Percentiles rank a stretch among this genome's conserved stretches.
phyloP scores from a whole-genome alignment of 768 basidiomycete genomes.

The Dentipellis fragilis region DNA sequence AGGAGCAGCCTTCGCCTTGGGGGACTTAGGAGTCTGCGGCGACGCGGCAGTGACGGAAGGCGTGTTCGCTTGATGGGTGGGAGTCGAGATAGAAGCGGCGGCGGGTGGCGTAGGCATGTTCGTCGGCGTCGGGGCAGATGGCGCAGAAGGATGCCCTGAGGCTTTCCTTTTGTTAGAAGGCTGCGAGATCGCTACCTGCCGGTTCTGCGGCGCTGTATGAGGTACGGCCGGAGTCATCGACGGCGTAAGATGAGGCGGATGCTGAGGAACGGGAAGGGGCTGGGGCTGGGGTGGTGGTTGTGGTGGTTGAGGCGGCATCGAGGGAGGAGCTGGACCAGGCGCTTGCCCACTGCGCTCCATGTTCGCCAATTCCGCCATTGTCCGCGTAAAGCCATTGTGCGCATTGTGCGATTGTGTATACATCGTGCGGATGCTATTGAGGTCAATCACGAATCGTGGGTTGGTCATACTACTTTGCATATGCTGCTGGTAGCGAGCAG shows the following conservation, averaged over 20 bases:
- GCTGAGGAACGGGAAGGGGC: neutral
- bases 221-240: neutral
- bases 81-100: constrained; percentile 3
- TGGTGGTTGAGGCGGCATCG: constrained; percentile 2
- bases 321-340: neutral
- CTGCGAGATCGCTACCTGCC: neutral
- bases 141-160: neutral
- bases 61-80: constrained; percentile 9
- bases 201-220: neutral
- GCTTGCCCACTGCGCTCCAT: neutral
- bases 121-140: neutral
- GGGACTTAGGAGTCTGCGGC: constrained; percentile 46
- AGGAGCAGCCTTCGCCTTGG: constrained; percentile 42
- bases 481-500: constrained; percentile 6
- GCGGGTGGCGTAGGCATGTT: constrained; percentile 10
- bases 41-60: constrained; percentile 10
- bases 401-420: constrained; percentile 12
- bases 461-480: constrained; percentile 2
- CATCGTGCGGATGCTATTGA: constrained; percentile 13
- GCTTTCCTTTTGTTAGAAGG: constrained; percentile 9
- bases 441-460: constrained; percentile 10
- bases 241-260: neutral
- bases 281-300: neutral
- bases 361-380: neutral
- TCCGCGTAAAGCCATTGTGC: constrained; percentile 5